These are phyloP conservation scores for Agapanthus africanus DNA, from an alignment of 106 monocot genomes.

Conservation along the genomic window DNA sequence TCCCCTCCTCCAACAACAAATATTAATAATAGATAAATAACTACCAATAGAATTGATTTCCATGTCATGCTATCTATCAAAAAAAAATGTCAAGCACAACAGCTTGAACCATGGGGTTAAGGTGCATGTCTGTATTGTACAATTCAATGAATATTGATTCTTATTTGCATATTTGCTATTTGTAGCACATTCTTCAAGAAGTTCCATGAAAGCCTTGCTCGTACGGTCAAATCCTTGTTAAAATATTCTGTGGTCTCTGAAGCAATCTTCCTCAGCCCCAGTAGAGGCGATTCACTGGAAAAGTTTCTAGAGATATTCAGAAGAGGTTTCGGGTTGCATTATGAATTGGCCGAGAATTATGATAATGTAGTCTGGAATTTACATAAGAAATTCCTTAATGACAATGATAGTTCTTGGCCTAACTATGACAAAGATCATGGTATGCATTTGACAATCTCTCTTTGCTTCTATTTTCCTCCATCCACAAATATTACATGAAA, in stretches of 20 bases:
- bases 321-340: slow-evolving; percentile 38
- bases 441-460: no score
- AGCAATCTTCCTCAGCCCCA: slow-evolving; percentile 71
- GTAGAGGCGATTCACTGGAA: slow-evolving; percentile 77
- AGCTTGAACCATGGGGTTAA: no score
- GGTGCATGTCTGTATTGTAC: no score
- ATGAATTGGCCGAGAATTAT: slow-evolving; percentile 68
- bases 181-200: slow-evolving; percentile 91
- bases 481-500: no score
- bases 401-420: slow-evolving; percentile 54
- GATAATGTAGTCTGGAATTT: slow-evolving; percentile 45
- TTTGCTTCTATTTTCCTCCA: no score
- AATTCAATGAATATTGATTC: no score
- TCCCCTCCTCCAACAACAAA: no score
- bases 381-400: slow-evolving; percentile 52
- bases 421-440: slow-evolving; percentile 77
- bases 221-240: slow-evolving; percentile 53
- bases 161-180: no score
- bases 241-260: slow-evolving; percentile 52
- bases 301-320: slow-evolving; percentile 54
- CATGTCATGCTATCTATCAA: no score
- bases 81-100: no score
- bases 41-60: no score
- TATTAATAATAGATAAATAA: no score
- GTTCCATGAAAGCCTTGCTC: slow-evolving; percentile 70